Conservation (phyloP, 2,329 filamentous ascomycete genomes). For the Coniosporium tulheliwenetii region DNA sequence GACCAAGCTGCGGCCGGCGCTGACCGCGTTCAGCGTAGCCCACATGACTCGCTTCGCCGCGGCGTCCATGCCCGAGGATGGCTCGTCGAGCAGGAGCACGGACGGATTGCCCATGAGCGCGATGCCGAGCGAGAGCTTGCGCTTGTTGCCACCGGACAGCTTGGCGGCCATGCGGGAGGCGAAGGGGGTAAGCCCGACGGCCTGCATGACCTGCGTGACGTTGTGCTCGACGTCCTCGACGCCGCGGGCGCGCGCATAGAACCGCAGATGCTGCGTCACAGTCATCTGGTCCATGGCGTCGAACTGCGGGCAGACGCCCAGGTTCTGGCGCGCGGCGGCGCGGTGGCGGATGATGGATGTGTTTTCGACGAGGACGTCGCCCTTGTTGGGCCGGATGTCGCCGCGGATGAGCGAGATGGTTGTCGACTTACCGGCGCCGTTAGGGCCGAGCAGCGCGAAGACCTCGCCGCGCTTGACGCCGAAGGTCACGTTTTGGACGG, state of each 20-base stretch:
- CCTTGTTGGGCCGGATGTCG: constrained; percentile 65
- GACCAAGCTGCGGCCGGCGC: constrained; percentile 64
- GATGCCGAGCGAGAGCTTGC: constrained; percentile 81
- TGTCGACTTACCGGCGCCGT: constrained; percentile 82
- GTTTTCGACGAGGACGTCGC: constrained; percentile 68
- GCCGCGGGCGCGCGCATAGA: constrained; percentile 76
- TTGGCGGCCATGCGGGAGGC: constrained; percentile 59
- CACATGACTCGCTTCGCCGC: constrained; percentile 89
- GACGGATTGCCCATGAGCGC: constrained; percentile 85
- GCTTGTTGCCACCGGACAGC: constrained; percentile 79
- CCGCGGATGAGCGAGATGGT: constrained; percentile 81
- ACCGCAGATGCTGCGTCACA: constrained; percentile 68
- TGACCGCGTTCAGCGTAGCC: constrained; percentile 61
- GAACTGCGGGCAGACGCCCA: constrained; percentile 77
- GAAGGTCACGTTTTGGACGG: constrained; percentile 81
- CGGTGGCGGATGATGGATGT: constrained; percentile 59
- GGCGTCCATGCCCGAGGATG: constrained; percentile 76
- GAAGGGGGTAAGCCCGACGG: constrained; percentile 63
- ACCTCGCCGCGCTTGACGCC: constrained; percentile 66
- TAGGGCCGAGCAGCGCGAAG: constrained; percentile 78
- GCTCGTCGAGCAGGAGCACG: constrained; percentile 79
- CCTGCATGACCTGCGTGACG: constrained; percentile 60
- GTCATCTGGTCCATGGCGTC: constrained; percentile 81
- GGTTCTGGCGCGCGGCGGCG: constrained; percentile 54
- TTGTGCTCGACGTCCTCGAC: constrained; percentile 63